Conservation (phyloP, 2,329 filamentous ascomycete genomes). For the Colletotrichum sp. region DNA sequence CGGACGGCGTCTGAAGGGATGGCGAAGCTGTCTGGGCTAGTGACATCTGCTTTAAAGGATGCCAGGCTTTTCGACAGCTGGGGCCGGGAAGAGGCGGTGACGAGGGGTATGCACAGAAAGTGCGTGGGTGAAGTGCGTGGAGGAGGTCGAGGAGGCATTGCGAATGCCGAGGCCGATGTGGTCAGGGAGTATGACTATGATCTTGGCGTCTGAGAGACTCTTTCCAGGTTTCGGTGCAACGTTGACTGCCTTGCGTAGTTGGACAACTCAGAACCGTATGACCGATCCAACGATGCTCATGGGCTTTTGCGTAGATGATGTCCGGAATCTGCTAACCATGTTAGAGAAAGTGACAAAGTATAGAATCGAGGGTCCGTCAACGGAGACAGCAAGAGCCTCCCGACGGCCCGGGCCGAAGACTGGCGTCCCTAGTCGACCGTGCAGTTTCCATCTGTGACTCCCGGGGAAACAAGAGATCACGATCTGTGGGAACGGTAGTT, state of each 20-base stretch:
- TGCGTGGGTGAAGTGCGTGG: conserved; percentile 64
- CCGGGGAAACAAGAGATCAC: background rate
- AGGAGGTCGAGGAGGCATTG: conserved; percentile 41
- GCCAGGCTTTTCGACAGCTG: conserved; percentile 70
- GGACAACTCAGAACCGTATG: background rate
- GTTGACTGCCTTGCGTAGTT: background rate
- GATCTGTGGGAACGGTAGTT: background rate
- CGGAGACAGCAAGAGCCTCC: background rate
- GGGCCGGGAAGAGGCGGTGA: conserved; percentile 62
- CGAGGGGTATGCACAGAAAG: conserved; percentile 78
- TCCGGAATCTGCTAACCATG: background rate
- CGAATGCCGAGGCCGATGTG: background rate
- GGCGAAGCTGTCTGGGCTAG: conserved; percentile 44
- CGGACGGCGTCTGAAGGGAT: conserved; percentile 73
- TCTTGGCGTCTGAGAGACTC: background rate
- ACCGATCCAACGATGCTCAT: background rate
- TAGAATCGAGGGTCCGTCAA: background rate
- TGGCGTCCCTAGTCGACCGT: background rate
- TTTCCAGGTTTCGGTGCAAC: background rate
- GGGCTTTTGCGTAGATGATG: background rate
- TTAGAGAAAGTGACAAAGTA: background rate
- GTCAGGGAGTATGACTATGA: background rate
- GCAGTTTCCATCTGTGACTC: background rate
- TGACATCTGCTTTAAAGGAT: conserved; percentile 66
- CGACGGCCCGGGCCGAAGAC: background rate